Conservation (phyloP, 2,329 filamentous ascomycete species). For the Aspergillus japonicus region DNA sequence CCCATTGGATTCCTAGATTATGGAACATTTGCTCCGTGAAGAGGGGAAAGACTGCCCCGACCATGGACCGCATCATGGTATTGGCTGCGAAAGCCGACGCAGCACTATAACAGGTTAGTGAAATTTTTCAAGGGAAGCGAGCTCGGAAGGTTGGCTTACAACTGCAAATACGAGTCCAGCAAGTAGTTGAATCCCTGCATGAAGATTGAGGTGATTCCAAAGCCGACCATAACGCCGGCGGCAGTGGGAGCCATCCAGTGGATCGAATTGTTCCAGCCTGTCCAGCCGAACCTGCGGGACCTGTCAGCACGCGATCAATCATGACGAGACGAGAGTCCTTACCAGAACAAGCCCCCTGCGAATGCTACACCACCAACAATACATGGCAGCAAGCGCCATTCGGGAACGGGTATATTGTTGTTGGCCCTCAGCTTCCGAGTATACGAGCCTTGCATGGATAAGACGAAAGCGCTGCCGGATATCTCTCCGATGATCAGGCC, state of each 20-base stretch:
- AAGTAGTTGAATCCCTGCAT: slow-evolving; percentile 26
- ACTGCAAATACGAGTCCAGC: slow-evolving; percentile 21
- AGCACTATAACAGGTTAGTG: slow-evolving; percentile 11
- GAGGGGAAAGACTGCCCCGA: slow-evolving; percentile 22
- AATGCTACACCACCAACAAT: slow-evolving; percentile 23
- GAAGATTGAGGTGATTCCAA: slow-evolving; percentile 26
- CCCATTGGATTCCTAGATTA: slow-evolving; percentile 25
- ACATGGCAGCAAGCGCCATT: slow-evolving; percentile 25
- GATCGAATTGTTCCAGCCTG: slow-evolving; percentile 18
- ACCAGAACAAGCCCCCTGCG: slow-evolving; percentile 26
- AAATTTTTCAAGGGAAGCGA: neutral
- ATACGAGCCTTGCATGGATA: slow-evolving; percentile 19
- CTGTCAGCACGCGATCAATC: neutral
- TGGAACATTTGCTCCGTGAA: slow-evolving; percentile 25
- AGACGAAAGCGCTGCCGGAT: slow-evolving; percentile 16
- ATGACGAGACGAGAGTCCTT: neutral
- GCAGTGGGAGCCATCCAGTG: slow-evolving; percentile 27
- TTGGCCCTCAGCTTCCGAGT: slow-evolving; percentile 20
- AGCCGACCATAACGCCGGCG: slow-evolving; percentile 22
- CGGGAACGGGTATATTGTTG: slow-evolving; percentile 20
- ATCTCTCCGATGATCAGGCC: slow-evolving; percentile 23
- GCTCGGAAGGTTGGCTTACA: slow-evolving; percentile 11
- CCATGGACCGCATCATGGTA: slow-evolving; percentile 25
- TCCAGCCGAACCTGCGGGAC: slow-evolving; percentile 26
- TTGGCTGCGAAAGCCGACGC: slow-evolving; percentile 24